These are phyloP conservation scores for Sphagnum contortum DNA, from an alignment of 225 moss, liverwort and hornwort species.

Conservation along the genomic window DNA sequence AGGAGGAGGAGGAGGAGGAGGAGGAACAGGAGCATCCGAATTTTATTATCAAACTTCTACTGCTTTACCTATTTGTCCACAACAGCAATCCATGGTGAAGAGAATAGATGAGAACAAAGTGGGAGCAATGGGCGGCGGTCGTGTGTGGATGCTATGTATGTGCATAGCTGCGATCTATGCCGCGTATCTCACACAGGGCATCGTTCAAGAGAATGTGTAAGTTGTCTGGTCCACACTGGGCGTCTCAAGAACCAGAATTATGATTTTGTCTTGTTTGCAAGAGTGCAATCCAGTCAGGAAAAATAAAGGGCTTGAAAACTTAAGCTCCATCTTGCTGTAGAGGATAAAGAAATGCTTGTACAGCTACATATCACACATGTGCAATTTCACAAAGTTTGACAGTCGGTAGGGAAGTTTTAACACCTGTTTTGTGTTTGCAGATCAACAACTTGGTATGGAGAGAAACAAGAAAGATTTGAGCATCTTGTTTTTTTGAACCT, in stretches of 20 bases:
- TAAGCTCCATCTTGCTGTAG: no score
- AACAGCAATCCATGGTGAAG: no score
- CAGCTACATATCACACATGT: not conserved
- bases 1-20: no score
- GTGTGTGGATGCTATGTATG: slow-evolving; percentile 33
- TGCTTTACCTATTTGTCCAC: no score
- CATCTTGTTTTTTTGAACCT: slow-evolving; percentile 87
- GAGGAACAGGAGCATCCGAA: no score
- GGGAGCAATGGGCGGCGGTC: slow-evolving; percentile 2
- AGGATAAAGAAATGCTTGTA: no score
- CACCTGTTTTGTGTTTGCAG: slow-evolving; percentile 15
- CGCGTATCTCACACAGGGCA: slow-evolving; percentile 87
- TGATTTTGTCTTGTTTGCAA: no score
- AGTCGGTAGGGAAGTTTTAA: no score
- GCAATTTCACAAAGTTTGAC: not conserved
- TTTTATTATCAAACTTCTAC: no score
- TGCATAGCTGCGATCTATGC: slow-evolving; percentile 77
- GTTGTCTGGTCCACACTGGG: slow-evolving; percentile 1
- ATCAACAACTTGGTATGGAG: slow-evolving; percentile 75
- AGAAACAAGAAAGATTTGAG: slow-evolving; percentile 64
- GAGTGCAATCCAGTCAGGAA: not conserved
- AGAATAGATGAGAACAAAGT: no score
- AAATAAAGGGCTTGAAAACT: no score
- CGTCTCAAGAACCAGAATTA: no score
- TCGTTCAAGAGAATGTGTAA: slow-evolving; percentile 87